Evolutionary conservation across 2,329 filamentous ascomycete species (phyloP).

Genomic region (Truncatella angustata): DNA sequence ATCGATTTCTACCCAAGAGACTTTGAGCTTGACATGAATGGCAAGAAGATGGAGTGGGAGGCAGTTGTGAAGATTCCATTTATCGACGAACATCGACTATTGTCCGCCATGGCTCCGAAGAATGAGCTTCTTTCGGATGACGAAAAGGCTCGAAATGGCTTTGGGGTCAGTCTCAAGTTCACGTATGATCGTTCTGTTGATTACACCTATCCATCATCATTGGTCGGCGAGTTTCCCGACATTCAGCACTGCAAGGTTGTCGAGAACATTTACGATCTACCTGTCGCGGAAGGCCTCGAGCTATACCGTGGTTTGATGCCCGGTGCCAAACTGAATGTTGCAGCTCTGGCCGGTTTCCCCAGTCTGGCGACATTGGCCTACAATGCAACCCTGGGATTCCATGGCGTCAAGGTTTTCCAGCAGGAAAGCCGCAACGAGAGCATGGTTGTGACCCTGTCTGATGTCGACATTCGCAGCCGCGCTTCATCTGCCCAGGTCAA

Average conservation of each 20-base stretch:
- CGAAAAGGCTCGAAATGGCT: constrained; percentile 82
- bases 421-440: constrained; percentile 95
- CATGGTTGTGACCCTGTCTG: constrained; percentile 82
- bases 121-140: constrained; percentile 75
- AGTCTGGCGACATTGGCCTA: constrained; percentile 84
- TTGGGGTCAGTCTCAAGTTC: constrained; percentile 91
- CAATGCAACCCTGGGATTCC: constrained; percentile 76
- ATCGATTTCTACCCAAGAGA: constrained; percentile 97
- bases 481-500: constrained; percentile 72
- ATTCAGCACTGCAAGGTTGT: constrained; percentile 84
- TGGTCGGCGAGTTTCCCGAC: constrained; percentile 88
- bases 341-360: constrained; percentile 91
- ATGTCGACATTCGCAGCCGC: constrained; percentile 69
- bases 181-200: constrained; percentile 76
- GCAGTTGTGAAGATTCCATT: constrained; percentile 99
- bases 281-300: constrained; percentile 85
- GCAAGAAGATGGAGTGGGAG: constrained; percentile 99
- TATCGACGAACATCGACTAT: constrained; percentile 85
- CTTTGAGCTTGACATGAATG: constrained; percentile 98
- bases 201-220: constrained; percentile 82
- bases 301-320: constrained; percentile 80
- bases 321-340: constrained; percentile 76
- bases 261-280: constrained; percentile 94
- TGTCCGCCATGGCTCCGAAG: constrained; percentile 82
- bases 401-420: constrained; percentile 92